Conservation (phyloP, 805 yeast species). For the Pichia insulana region DNA sequence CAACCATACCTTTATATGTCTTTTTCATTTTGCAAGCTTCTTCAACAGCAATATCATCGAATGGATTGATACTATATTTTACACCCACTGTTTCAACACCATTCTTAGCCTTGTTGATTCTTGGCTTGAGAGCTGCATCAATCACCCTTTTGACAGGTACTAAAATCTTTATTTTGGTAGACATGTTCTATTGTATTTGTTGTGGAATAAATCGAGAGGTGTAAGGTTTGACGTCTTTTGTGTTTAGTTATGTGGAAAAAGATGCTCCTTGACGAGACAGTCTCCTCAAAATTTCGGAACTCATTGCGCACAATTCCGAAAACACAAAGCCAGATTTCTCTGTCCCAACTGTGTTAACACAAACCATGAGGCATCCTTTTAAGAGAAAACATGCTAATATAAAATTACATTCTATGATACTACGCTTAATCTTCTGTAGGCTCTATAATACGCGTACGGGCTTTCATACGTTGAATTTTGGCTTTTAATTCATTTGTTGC, state of each 20-base stretch:
- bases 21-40: conserved; percentile 80
- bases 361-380: no score
- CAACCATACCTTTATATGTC: conserved; percentile 56
- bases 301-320: no score
- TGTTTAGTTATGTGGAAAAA: no score
- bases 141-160: conserved; percentile 95
- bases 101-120: conserved; percentile 76
- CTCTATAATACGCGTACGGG: conserved; percentile 32
- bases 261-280: no score
- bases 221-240: no score
- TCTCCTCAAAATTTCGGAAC: no score
- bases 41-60: conserved; percentile 95
- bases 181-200: conserved; percentile 16
- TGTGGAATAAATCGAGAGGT: neutral
- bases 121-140: conserved; percentile 88
- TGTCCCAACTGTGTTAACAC: no score
- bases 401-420: neutral
- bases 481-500: conserved; percentile 81
- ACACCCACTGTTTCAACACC: conserved; percentile 86
- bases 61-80: conserved; percentile 90
- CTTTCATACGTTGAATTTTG: conserved; percentile 83
- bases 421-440: conserved; percentile 2
- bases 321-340: no score
- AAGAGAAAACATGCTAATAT: no score
- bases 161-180: conserved; percentile 55